Evolutionary conservation across 257 asterid genomes (phyloP), one percentile per base, ranked within the genome.

Genomic region (Solanum etuberosum): DNA sequence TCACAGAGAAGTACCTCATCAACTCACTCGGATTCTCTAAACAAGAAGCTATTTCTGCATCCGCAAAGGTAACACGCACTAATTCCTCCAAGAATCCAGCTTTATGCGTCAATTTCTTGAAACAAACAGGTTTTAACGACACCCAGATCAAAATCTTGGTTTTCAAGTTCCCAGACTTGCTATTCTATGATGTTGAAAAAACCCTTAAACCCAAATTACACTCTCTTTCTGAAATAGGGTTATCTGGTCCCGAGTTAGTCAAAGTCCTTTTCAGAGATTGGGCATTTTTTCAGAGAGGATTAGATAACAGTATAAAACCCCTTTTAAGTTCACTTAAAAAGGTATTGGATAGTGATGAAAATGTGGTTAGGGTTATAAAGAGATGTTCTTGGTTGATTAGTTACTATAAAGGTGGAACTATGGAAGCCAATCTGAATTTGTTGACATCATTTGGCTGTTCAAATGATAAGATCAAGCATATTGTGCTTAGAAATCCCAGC

Each of bases 121-220:
- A 85, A 70, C 11, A 46, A 4, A 21, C 40, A 7, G 90, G 90
- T 48, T 51, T 88, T 32, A 61, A 29, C 6, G 42, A 32, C 32
- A 2, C 86, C 68, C 61, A 85, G 15, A 74, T 88, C n/a, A 78
- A 71, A 85, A 61, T 16, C 14, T 38, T 86, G 16, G 76, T 88
- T 67, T 67, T 31, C 21, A 35, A 2, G 5, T 63, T 5, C 34
- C 84, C 90, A 43, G 59, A 29, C 29, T 25, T 85, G 86, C 84
- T 88, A 1, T 88, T 34, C 18, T 78, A 7, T 78, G 82, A 85
- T 54, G 86, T 88, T 2, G 83, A 80, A 20, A 88, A 68, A 85
- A 63, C 78, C 86, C 90, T 88, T 23, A 29, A 85, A 37, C 90
- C 90, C 59, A 88, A 85, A 85, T 3, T 88, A 27, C 59, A 70